Percentiles rank a stretch among this genome's conserved stretches.
These are phyloP conservation scores for Trichoderma koningiopsis DNA, from an alignment of 2,329 filamentous ascomycete species.

Conservation along the genomic window DNA sequence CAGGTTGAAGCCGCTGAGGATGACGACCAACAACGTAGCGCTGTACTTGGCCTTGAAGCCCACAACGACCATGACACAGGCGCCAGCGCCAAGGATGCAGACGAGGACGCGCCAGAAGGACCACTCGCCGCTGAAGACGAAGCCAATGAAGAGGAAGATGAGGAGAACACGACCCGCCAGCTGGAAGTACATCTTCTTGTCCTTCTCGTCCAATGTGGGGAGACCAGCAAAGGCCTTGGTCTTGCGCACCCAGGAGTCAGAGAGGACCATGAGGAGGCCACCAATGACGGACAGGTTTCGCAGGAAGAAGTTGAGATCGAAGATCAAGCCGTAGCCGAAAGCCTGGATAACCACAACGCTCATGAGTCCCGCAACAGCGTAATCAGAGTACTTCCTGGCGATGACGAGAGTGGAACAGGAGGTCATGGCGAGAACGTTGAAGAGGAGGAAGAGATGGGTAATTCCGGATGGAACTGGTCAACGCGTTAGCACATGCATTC, in stretches of 20 bases:
- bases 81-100: slow-evolving; percentile 80
- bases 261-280: slow-evolving; percentile 95
- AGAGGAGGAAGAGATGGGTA: slow-evolving; percentile 88
- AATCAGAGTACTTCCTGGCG: slow-evolving; percentile 87
- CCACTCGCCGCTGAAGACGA: slow-evolving; percentile 95
- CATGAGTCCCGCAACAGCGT: slow-evolving; percentile 87
- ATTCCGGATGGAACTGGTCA: slow-evolving; percentile 77
- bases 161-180: slow-evolving; percentile 91
- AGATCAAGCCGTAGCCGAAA: slow-evolving; percentile 94
- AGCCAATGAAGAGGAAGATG: slow-evolving; percentile 97
- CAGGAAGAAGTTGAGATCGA: slow-evolving; percentile 99
- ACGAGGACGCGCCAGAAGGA: slow-evolving; percentile 84
- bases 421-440: slow-evolving; percentile 88
- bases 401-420: slow-evolving; percentile 85
- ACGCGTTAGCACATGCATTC: slow-evolving; percentile 22
- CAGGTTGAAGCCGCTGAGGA: slow-evolving; percentile 94
- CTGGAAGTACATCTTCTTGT: slow-evolving; percentile 99
- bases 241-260: slow-evolving; percentile 97
- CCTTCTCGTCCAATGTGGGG: slow-evolving; percentile 95
- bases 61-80: slow-evolving; percentile 97
- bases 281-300: slow-evolving; percentile 98
- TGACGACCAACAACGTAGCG: slow-evolving; percentile 90
- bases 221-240: slow-evolving; percentile 94
- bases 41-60: slow-evolving; percentile 99
- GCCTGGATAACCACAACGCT: slow-evolving; percentile 91